A percentile compares a stretch with the other conserved stretches of the same genome.
Conservation (phyloP, 2,329 filamentous ascomycete genomes). For the Monilinia aucupariae region DNA sequence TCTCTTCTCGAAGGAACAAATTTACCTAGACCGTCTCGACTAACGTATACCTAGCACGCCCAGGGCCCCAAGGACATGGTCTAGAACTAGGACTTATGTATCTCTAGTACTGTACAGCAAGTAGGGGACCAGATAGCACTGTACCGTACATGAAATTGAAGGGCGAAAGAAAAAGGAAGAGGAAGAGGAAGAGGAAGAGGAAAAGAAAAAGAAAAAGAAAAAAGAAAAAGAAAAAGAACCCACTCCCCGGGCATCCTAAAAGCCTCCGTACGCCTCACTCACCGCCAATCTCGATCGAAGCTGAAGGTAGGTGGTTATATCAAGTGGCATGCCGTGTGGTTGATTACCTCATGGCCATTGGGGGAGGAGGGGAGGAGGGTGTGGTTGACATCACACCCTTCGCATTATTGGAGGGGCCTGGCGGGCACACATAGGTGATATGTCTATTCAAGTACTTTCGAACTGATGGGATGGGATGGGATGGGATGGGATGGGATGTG, state of each 20-base stretch:
- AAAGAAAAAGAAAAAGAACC: not conserved
- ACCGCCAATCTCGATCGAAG: slow-evolving; percentile 15
- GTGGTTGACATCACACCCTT: not conserved
- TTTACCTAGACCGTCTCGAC: not conserved
- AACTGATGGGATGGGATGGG: no score
- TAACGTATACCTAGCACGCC: not conserved
- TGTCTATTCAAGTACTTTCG: no score
- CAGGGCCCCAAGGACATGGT: not conserved
- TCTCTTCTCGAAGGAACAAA: slow-evolving; percentile 4
- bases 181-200: not conserved
- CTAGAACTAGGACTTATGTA: not conserved
- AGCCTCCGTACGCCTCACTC: slow-evolving; percentile 8
- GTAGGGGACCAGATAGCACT: slow-evolving; percentile 1
- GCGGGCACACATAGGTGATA: no score
- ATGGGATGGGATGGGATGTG: no score
- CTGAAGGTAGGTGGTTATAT: no score
- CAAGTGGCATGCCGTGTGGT: slow-evolving; percentile 11
- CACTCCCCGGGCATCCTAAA: slow-evolving; percentile 8
- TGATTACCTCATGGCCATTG: slow-evolving; percentile 1
- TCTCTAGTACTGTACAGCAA: not conserved
- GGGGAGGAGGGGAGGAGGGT: no score
- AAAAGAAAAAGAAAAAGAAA: not conserved
- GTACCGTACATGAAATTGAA: not conserved
- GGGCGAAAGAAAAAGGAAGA: not conserved
- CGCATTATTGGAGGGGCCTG: slow-evolving; percentile 5